A percentile compares a stretch with the other conserved stretches of the same genome.
Conservation (phyloP, 2,329 filamentous ascomycete genomes). For the Geosmithia flava region DNA sequence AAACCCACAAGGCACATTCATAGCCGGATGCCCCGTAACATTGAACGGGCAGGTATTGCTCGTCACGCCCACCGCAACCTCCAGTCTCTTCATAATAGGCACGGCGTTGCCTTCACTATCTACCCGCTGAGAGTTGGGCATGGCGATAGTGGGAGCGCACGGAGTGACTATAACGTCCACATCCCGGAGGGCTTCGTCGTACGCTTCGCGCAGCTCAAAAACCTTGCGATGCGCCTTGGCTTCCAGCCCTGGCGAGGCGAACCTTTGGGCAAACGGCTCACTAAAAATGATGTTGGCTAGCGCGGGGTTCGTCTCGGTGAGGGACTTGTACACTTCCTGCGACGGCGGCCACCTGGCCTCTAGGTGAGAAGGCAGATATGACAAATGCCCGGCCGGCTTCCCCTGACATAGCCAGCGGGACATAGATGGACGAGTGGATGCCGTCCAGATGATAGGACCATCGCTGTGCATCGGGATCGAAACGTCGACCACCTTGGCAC, state of each 20-base stretch:
- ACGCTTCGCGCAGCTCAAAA: constrained; percentile 30
- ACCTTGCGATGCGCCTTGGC: constrained; percentile 34
- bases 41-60: constrained; percentile 35
- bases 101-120: constrained; percentile 12
- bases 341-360: constrained; percentile 20
- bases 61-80: constrained; percentile 26
- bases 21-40: constrained; percentile 32
- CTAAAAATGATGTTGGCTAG: constrained; percentile 31
- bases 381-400: constrained; percentile 14
- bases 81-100: constrained; percentile 23
- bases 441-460: constrained; percentile 35
- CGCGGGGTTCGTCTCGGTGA: constrained; percentile 29
- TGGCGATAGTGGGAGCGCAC: constrained; percentile 29
- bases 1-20: constrained; percentile 28
- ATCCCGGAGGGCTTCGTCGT: constrained; percentile 29
- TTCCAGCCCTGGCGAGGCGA: constrained; percentile 11
- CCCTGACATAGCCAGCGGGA: constrained; percentile 7
- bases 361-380: constrained; percentile 19
- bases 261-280: constrained; percentile 7
- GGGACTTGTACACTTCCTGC: constrained; percentile 26
- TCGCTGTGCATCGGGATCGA: constrained; percentile 33
- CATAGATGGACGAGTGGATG: constrained; percentile 19
- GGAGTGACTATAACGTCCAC: constrained; percentile 38
- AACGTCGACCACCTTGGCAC: constrained; percentile 29
- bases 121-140: constrained; percentile 3